phyloP scores from a whole-genome alignment of 371 early-diverging fungal genomes.

The Caulochytrium protostelioides region DNA sequence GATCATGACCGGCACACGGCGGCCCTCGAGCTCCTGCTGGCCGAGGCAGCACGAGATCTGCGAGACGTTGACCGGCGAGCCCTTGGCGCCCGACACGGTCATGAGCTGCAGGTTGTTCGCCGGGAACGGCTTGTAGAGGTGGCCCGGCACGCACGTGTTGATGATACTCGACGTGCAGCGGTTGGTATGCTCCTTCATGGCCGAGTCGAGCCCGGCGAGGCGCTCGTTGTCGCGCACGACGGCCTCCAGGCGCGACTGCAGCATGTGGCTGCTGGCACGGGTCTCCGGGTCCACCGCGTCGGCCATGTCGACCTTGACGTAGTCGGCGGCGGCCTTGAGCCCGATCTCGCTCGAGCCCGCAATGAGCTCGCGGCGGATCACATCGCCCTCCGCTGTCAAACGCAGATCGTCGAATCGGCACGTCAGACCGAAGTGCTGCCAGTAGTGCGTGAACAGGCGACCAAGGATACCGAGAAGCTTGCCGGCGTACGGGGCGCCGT shows the following conservation, averaged over 20 bases:
- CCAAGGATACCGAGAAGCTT: conserved; percentile 82
- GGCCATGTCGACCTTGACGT: conserved; percentile 23
- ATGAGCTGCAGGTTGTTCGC: conserved; percentile 96
- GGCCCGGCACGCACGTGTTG: conserved; percentile 56
- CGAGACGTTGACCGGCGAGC: conserved; percentile 89
- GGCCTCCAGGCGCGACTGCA: too few species aligned
- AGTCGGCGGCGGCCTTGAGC: too few species aligned
- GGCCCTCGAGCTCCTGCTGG: conserved; percentile 98
- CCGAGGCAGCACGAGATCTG: conserved; percentile 98
- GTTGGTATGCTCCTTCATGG: conserved; percentile 72
- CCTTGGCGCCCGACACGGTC: conserved; percentile 98
- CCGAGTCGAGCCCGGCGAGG: conserved; percentile 70
- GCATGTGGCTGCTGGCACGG: too few species aligned
- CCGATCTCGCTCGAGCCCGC: too few species aligned
- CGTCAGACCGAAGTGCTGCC: conserved; percentile 79
- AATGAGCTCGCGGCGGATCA: conserved; percentile 44
- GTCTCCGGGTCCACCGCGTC: conserved; percentile 13
- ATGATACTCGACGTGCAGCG: conserved; percentile 62
- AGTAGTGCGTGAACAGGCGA: conserved; percentile 78
- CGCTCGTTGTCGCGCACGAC: conserved; percentile 65
- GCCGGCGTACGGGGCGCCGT: conserved; percentile 81
- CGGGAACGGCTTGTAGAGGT: conserved; percentile 71
- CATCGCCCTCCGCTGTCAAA: conserved; percentile 62
- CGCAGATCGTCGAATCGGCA: conserved; percentile 98
- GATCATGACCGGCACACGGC: conserved; percentile 95